A percentile compares a stretch with the other conserved stretches of the same genome.
Conservation (phyloP, 2,329 filamentous ascomycete species). For the Trichoderma koningii region DNA sequence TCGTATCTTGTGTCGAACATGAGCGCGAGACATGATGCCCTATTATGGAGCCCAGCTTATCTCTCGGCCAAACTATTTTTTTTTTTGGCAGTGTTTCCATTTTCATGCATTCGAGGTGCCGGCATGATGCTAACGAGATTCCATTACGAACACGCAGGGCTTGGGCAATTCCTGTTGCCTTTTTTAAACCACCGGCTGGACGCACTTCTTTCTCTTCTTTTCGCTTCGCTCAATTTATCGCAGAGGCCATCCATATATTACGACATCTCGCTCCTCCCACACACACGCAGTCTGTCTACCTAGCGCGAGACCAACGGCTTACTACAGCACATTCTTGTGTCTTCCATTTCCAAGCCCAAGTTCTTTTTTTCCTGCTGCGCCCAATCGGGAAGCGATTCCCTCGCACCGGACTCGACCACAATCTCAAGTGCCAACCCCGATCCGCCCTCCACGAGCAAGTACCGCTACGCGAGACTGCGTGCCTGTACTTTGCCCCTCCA, state of each 20-base stretch:
- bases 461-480: conserved; percentile 5
- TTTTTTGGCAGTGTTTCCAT: not conserved
- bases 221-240: not conserved
- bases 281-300: not conserved
- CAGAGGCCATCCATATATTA: conserved; percentile 16
- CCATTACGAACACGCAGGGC: conserved; percentile 2
- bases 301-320: not conserved
- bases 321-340: not conserved
- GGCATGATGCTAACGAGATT: conserved; percentile 22
- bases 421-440: not conserved
- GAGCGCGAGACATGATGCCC: conserved; percentile 18
- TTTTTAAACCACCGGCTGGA: not conserved
- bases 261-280: conserved; percentile 16
- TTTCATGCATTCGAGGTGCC: conserved; percentile 5
- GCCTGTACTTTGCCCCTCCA: conserved; percentile 3
- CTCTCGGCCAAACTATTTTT: conserved; percentile 4
- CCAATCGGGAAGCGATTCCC: conserved; percentile 6
- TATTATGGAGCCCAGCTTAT: conserved; percentile 26
- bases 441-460: not conserved
- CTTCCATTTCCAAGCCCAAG: not conserved
- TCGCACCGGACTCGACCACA: conserved; percentile 23
- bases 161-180: not conserved
- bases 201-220: not conserved
- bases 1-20: not conserved
- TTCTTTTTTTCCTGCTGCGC: not conserved